Percentiles rank a stretch among this genome's conserved stretches.
Evolutionary conservation across 2,329 filamentous ascomycete species (phyloP).

Genomic region (Cladorrhinum sp.): DNA sequence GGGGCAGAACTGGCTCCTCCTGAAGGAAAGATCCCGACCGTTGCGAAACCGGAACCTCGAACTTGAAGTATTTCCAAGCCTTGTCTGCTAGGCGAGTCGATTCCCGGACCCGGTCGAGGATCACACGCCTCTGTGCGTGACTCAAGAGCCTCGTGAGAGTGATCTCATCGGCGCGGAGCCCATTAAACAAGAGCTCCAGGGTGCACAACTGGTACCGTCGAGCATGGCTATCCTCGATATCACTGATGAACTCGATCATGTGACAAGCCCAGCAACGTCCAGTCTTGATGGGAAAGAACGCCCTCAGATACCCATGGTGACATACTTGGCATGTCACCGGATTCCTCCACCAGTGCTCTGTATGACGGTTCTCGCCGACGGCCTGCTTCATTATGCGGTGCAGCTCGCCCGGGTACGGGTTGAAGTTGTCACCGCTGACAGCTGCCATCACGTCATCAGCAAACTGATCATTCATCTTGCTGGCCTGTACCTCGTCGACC

Average conservation of each 20-base stretch:
- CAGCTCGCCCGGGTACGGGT: background rate
- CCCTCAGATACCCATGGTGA: background rate
- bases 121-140: background rate
- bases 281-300: constrained; percentile 9
- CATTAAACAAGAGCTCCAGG: background rate
- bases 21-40: no score
- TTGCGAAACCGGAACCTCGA: background rate
- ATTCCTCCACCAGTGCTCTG: constrained; percentile 7
- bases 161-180: background rate
- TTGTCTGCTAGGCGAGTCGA: background rate
- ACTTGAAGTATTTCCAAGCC: background rate
- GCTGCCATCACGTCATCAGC: constrained; percentile 22
- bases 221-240: constrained; percentile 24
- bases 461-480: background rate
- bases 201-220: constrained; percentile 11
- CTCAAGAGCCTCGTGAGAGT: background rate
- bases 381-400: background rate
- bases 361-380: background rate
- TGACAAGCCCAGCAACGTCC: constrained; percentile 23
- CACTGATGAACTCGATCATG: constrained; percentile 12
- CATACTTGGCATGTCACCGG: constrained; percentile 9
- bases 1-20: background rate
- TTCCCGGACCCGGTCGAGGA: background rate
- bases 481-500: background rate
- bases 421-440: constrained; percentile 17